Evolutionary conservation across 2,329 filamentous ascomycete species (phyloP).

Genomic region (Alternaria angustiovoidea): DNA sequence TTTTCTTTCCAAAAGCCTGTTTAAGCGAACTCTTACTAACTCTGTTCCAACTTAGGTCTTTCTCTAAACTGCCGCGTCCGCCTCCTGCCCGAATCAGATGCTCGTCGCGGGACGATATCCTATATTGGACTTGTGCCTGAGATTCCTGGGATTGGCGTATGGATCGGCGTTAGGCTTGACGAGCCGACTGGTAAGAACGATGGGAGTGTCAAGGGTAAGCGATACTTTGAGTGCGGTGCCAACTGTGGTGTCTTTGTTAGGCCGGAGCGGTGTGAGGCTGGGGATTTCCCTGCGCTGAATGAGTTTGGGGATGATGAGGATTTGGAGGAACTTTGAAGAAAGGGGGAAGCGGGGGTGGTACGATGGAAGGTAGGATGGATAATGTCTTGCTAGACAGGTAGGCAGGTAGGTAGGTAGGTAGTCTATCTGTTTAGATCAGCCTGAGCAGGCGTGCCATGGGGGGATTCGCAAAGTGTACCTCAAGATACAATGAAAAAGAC

Average conservation of each 20-base stretch:
- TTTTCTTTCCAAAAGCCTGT: no score
- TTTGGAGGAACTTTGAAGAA: slow-evolving; percentile 64
- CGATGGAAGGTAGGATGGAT: no score
- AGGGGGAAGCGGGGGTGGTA: no score
- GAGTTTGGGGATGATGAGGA: slow-evolving; percentile 57
- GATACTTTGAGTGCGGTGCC: slow-evolving; percentile 74
- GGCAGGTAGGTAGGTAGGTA: no score
- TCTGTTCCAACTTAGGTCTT: slow-evolving; percentile 28
- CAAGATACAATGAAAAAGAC: no score
- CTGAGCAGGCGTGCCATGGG: no score
- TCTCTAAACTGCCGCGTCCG: slow-evolving; percentile 43
- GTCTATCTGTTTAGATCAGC: no score
- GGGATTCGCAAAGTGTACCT: no score
- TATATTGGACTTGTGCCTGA: slow-evolving; percentile 79
- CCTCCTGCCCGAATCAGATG: slow-evolving; percentile 68
- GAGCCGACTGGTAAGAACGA: slow-evolving; percentile 86
- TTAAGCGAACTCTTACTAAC: no score
- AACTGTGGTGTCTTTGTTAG: slow-evolving; percentile 83
- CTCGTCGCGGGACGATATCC: slow-evolving; percentile 71
- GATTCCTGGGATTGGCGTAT: slow-evolving; percentile 70
- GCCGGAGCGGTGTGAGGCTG: slow-evolving; percentile 78
- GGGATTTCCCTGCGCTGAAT: slow-evolving; percentile 68
- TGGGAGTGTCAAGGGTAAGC: slow-evolving; percentile 70
- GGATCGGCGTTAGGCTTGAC: slow-evolving; percentile 77
- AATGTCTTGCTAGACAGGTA: no score